Percentiles rank a stretch among this genome's conserved stretches.
Evolutionary conservation across 306 rosid genomes (phyloP).

Genomic region (Glycine tomentella): DNA sequence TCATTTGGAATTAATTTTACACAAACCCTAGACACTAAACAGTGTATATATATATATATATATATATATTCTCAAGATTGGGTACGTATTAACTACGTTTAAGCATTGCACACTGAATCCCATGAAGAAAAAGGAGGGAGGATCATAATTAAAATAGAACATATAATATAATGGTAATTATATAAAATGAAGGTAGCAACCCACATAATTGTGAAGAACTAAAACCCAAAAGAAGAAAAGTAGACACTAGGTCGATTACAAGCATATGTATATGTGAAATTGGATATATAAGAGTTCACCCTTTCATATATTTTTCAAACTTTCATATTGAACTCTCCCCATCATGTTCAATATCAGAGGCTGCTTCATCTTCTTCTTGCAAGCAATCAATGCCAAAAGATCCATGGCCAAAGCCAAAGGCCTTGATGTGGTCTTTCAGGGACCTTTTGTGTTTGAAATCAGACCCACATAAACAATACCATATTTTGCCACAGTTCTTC

Average conservation of each 20-base stretch:
- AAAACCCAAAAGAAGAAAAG: not conserved
- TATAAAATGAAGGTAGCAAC: constrained; percentile 7
- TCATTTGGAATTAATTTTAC: constrained; percentile 1
- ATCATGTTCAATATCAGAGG: constrained; percentile 65
- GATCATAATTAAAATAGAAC: constrained; percentile 26
- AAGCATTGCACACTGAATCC: constrained; percentile 4
- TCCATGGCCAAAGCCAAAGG: constrained; percentile 71
- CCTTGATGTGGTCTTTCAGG: constrained; percentile 66
- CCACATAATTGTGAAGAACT: not conserved
- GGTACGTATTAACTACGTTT: constrained; percentile 3
- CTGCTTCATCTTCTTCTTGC: constrained; percentile 66
- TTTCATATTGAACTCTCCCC: constrained; percentile 46
- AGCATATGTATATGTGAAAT: not conserved
- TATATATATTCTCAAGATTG: not conserved
- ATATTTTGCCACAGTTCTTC: constrained; percentile 76
- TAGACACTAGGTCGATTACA: constrained; percentile 20
- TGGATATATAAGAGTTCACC: not conserved
- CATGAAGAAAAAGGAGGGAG: not conserved
- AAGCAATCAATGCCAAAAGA: constrained; percentile 50
- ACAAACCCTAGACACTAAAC: constrained; percentile 35
- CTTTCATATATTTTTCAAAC: not conserved
- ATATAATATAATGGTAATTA: not conserved
- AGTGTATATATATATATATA: not conserved
- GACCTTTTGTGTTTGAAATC: constrained; percentile 81
- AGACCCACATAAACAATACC: constrained; percentile 78